A percentile compares a stretch with the other conserved stretches of the same genome.
Conservation (phyloP, 2,329 filamentous ascomycete species). For the Pyrenochaeta sp. region DNA sequence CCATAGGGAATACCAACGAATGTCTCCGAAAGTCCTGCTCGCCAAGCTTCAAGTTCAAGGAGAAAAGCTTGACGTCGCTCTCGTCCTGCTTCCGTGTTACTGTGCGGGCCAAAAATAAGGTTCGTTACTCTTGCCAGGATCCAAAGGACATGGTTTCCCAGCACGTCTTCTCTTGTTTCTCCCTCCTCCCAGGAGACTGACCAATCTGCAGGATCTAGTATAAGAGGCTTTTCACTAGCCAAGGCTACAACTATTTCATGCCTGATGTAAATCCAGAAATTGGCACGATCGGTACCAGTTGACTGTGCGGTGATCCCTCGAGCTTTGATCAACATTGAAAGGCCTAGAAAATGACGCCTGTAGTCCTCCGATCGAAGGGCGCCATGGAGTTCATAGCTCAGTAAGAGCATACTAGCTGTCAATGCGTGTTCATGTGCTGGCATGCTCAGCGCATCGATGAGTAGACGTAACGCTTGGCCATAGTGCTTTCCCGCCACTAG, state of each 20-base stretch:
- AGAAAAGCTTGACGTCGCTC: conserved; percentile 30
- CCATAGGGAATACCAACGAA: conserved; percentile 44
- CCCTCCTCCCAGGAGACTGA: conserved; percentile 34
- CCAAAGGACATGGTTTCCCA: conserved; percentile 43
- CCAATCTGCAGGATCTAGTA: conserved; percentile 42
- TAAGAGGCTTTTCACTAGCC: conserved; percentile 35
- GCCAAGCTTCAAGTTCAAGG: conserved; percentile 38
- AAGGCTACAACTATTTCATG: conserved; percentile 44
- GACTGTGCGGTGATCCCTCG: conserved; percentile 37
- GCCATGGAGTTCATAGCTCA: conserved; percentile 43
- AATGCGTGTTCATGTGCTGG: conserved; percentile 36
- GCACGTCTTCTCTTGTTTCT: conserved; percentile 42
- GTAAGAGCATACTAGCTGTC: conserved; percentile 43
- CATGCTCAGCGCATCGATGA: conserved; percentile 38
- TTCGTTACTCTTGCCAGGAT: conserved; percentile 41
- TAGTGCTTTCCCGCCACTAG: conserved; percentile 39
- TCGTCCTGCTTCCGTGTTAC: conserved; percentile 17
- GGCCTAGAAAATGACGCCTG: conserved; percentile 39
- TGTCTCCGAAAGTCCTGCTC: conserved; percentile 30
- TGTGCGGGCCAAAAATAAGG: conserved; percentile 33
- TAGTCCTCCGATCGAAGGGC: conserved; percentile 38
- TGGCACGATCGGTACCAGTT: conserved; percentile 37
- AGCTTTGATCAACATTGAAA: conserved; percentile 39
- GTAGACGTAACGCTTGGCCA: conserved; percentile 35
- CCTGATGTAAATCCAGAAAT: conserved; percentile 46